phyloP scores from a whole-genome alignment of 768 basidiomycete genomes.

The Lepiota venenata region DNA sequence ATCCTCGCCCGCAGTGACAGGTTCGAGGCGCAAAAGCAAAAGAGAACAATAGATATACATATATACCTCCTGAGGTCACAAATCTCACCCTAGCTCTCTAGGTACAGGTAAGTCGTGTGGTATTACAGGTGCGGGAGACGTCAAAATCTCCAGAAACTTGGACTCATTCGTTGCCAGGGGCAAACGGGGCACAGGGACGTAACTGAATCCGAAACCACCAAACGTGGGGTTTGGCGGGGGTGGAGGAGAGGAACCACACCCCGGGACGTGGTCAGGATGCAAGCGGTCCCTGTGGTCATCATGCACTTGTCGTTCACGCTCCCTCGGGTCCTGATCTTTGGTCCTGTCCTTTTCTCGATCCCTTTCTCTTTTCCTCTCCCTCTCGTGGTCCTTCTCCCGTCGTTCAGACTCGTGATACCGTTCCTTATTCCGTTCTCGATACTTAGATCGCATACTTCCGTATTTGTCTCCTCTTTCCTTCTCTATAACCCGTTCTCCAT shows the following conservation, averaged over 20 bases:
- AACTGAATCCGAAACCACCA: not conserved
- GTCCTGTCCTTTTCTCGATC: slow-evolving; percentile 3
- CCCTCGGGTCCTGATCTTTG: slow-evolving; percentile 8
- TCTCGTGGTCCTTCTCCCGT: slow-evolving; percentile 2
- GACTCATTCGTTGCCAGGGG: slow-evolving; percentile 7
- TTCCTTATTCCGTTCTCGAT: not conserved
- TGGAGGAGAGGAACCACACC: not conserved
- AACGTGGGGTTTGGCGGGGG: not conserved
- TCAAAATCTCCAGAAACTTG: slow-evolving; percentile 9
- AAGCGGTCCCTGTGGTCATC: slow-evolving; percentile 9
- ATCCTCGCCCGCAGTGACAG: no score
- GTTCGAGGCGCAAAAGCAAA: no score
- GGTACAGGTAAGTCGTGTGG: not conserved
- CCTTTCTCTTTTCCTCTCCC: slow-evolving; percentile 7
- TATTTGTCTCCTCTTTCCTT: not conserved
- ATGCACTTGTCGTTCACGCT: slow-evolving; percentile 5
- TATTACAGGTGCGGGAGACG: slow-evolving; percentile 3
- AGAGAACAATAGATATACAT: no score
- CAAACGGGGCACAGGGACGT: not conserved
- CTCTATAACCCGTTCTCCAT: not conserved
- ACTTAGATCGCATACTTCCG: not conserved
- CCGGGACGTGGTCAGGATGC: no score
- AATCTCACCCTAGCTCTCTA: not conserved
- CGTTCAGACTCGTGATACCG: not conserved
- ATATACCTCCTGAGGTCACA: not conserved